Evolutionary conservation across 1,139 yeast genomes (phyloP).

Genomic region (Debaryomyces subglobosus): DNA sequence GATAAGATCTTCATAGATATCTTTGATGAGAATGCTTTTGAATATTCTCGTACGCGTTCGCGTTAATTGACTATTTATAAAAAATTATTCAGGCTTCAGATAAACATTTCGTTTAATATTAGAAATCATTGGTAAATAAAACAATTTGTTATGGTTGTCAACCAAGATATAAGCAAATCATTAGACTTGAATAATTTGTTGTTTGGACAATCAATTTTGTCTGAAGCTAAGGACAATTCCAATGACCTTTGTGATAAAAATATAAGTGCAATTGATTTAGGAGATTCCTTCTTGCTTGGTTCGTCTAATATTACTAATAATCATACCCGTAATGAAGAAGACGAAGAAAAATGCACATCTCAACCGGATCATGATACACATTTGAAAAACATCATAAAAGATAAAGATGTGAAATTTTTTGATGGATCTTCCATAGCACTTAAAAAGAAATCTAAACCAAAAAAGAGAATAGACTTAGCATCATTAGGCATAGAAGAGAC

Average conservation of each 20-base stretch:
- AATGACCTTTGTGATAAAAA: neutral
- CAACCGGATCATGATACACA: neutral
- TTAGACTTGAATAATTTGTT: conserved; percentile 11
- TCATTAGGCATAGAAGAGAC: conserved; percentile 7
- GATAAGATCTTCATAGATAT: neutral
- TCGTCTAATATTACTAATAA: neutral
- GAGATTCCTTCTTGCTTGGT: neutral
- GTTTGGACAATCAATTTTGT: conserved; percentile 17
- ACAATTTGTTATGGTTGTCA: neutral
- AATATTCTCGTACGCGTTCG: neutral
- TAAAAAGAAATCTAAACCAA: conserved; percentile 18
- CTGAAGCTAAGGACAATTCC: conserved; percentile 9
- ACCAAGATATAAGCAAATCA: conserved; percentile 10
- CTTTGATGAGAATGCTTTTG: neutral
- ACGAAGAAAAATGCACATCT: neutral
- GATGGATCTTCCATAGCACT: conserved; percentile 27
- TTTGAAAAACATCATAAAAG: neutral
- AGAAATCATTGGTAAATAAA: neutral
- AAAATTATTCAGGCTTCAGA: neutral
- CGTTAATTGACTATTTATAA: neutral
- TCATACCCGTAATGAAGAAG: neutral
- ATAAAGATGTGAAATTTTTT: conserved; percentile 28
- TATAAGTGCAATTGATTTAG: neutral
- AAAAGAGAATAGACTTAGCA: conserved; percentile 4
- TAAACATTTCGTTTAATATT: neutral